Base-by-base conservation (phyloP, 2,329 filamentous ascomycete genomes). In the Colletotrichum ledebouriae region DNA sequence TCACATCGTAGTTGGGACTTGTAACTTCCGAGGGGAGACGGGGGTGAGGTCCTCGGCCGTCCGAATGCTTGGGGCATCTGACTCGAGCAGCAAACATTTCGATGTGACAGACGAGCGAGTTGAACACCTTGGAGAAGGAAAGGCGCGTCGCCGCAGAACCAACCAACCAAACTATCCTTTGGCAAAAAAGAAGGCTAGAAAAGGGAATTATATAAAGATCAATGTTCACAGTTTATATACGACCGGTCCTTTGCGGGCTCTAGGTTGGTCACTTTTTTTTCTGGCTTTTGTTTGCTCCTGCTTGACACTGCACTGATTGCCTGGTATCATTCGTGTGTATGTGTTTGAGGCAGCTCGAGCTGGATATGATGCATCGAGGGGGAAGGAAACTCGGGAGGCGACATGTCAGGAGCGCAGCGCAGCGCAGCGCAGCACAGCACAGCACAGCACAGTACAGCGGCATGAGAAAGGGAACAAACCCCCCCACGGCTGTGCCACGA, bases 51-150 rank as follows among this genome's bases (percentile, higher is more conserved):
- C 37, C 55, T 60, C 66, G 56, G 66, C 55, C 62, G 49, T 65
- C 66, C 61, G 66, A 69, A 66, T 61, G 61, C 66, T 44, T 50
- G 55, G 65, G 33, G 46, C 62, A 52, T 59, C 59, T 37, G 39
- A 6, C 44, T 29, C 12, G 4, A 10, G 25, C 12, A 10, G 37
- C 9, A 22, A n/a, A 42, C 10, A 6, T 25, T 44, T 44, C 53
- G 62, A 60, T 59, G 29, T 44, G 44, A 59, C 15, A 10, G 22
- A 20, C 34, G 34, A 7, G 20, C 11, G 50, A 6, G 29, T 29
- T 25, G 3, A 25, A 25, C 5, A 25, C 25, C 4, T 29, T 33
- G 9, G n/a, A 10, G 29, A 53, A 17, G 25, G 29, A n/a, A 12
- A n/a, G 13, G n/a, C 3, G 47, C 47, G 15, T 17, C n/a, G 29